Conservation (phyloP, 2,329 filamentous ascomycete species). For the Phyllosticta ampelicida region DNA sequence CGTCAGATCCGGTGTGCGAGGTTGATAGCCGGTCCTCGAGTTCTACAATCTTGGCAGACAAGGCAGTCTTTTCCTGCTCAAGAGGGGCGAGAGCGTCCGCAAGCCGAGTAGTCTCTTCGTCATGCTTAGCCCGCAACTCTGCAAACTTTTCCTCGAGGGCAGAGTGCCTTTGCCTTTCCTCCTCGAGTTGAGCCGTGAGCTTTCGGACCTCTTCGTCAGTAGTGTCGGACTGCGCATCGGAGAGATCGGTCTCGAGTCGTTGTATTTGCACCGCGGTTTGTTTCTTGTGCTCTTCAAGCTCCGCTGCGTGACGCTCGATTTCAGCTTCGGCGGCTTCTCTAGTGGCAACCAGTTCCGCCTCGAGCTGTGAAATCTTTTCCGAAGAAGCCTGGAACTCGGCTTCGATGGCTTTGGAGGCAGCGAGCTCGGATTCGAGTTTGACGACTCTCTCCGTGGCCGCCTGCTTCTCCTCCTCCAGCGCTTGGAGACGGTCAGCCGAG, state of each 20-base stretch:
- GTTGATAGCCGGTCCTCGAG: constrained; percentile 1
- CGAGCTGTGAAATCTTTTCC: constrained; percentile 8
- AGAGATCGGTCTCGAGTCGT: constrained; percentile 1
- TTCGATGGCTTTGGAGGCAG: not conserved
- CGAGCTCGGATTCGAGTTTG: constrained; percentile 3
- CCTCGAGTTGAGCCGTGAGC: constrained; percentile 4
- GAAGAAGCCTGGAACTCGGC: constrained; percentile 2
- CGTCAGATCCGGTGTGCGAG: not conserved
- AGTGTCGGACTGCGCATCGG: not conserved
- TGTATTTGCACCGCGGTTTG: constrained; percentile 1
- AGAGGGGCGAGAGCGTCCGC: not conserved
- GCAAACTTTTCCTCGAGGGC: constrained; percentile 2
- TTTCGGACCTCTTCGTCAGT: not conserved
- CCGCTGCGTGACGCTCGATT: not conserved
- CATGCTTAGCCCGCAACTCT: not conserved
- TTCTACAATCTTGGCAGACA: constrained; percentile 5
- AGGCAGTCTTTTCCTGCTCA: constrained; percentile 2
- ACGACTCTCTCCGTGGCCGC: not conserved
- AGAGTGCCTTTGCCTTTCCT: not conserved
- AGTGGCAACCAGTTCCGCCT: constrained; percentile 3
- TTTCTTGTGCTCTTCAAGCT: constrained; percentile 5
- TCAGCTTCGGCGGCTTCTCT: constrained; percentile 2
- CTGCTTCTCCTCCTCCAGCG: constrained; percentile 5
- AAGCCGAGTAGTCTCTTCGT: constrained; percentile 1
- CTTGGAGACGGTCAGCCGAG: not conserved